Evolutionary conservation across 768 basidiomycete genomes (phyloP).

Genomic region (Suillus sp.): DNA sequence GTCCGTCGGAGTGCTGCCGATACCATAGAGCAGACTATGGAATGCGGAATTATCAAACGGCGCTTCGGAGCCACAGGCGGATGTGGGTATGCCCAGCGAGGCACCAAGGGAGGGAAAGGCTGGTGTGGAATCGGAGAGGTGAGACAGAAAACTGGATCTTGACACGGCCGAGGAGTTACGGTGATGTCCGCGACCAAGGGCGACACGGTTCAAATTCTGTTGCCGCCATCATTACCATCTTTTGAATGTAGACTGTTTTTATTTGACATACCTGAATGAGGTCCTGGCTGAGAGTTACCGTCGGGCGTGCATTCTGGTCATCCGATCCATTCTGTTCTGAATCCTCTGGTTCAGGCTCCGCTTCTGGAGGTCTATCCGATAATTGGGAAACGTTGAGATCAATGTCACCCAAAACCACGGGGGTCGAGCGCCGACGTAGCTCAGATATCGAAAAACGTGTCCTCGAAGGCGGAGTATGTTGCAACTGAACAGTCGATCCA

Average conservation of each 20-base stretch:
- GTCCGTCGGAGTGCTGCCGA: neutral
- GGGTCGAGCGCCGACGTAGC: slow-evolving; percentile 26
- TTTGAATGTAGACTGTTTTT: neutral
- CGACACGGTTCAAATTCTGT: slow-evolving; percentile 26
- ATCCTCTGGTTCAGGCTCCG: slow-evolving; percentile 18
- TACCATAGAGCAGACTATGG: slow-evolving; percentile 14
- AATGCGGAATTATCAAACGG: slow-evolving; percentile 27
- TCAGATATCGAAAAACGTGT: slow-evolving; percentile 23
- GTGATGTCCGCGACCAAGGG: slow-evolving; percentile 21
- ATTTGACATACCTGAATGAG: slow-evolving; percentile 29
- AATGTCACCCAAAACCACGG: slow-evolving; percentile 30
- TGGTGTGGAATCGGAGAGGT: slow-evolving; percentile 25
- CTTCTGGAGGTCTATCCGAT: slow-evolving; percentile 19
- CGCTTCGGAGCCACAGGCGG: slow-evolving; percentile 7
- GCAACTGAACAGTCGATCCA: slow-evolving; percentile 23
- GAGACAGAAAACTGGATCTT: slow-evolving; percentile 24
- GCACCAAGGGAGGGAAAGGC: slow-evolving; percentile 12
- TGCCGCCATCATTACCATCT: neutral
- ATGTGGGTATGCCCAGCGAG: neutral
- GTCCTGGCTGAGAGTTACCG: slow-evolving; percentile 30
- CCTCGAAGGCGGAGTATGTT: slow-evolving; percentile 17
- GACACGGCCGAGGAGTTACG: slow-evolving; percentile 27
- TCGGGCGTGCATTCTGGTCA: slow-evolving; percentile 12
- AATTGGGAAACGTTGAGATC: slow-evolving; percentile 27
- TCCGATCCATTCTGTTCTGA: slow-evolving; percentile 11